Percentiles rank a stretch among this genome's conserved stretches.
phyloP scores from a whole-genome alignment of 148 eudicot species.

The Camellia japonica region DNA sequence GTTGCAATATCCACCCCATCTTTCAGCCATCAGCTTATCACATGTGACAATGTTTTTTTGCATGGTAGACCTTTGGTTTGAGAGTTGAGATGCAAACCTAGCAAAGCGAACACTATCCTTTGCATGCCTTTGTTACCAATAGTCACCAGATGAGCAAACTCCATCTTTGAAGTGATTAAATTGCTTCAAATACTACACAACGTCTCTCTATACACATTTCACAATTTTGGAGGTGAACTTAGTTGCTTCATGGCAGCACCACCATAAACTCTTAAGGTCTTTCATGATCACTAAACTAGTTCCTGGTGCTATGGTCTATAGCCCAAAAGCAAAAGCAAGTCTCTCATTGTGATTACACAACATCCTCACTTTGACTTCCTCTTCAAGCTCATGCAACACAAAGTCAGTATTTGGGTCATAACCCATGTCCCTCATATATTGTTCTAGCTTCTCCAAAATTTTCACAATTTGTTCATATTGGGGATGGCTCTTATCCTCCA shows the following conservation, averaged over 20 bases:
- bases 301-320: constrained; percentile 41
- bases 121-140: constrained; percentile 29
- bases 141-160: constrained; percentile 50
- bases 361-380: constrained; percentile 45
- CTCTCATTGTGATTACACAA: constrained; percentile 42
- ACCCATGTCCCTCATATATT: constrained; percentile 52
- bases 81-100: too few relatives aligned
- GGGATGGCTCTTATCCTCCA: constrained; percentile 64
- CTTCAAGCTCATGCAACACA: constrained; percentile 48
- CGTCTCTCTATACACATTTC: constrained; percentile 29
- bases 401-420: constrained; percentile 42
- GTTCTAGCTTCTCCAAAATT: constrained; percentile 40
- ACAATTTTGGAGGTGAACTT: constrained; percentile 41
- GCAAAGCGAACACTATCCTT: not conserved
- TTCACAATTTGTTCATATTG: constrained; percentile 37
- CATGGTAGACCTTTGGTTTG: too few relatives aligned
- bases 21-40: too few relatives aligned
- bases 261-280: constrained; percentile 50
- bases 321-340: constrained; percentile 45
- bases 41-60: too few relatives aligned
- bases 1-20: too few relatives aligned
- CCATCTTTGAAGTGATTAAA: constrained; percentile 52
- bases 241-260: constrained; percentile 43
- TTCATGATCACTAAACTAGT: constrained; percentile 42
- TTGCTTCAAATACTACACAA: constrained; percentile 54